Conservation (phyloP, 2,329 filamentous ascomycete genomes). For the Neurospora sp. region DNA sequence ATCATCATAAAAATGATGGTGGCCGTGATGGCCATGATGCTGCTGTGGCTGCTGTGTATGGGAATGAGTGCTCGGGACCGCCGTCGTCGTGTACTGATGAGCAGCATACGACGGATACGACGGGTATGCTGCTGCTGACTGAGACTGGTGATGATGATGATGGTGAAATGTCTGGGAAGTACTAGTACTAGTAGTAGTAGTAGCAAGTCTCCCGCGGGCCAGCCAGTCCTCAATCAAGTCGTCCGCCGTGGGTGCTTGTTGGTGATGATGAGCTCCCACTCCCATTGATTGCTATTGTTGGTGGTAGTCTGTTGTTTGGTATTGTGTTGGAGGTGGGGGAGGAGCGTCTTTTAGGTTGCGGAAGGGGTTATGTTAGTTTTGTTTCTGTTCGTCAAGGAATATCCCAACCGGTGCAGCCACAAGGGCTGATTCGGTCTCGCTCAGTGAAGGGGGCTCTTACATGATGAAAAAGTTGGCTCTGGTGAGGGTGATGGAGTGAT, state of each 20-base stretch:
- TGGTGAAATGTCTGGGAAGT: not conserved
- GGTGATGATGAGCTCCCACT: not conserved
- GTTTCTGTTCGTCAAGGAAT: too few relatives aligned
- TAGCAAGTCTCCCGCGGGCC: not conserved
- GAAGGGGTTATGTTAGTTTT: not conserved
- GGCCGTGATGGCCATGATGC: not conserved
- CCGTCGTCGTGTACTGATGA: not conserved
- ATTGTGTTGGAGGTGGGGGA: not conserved
- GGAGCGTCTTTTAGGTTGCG: not conserved
- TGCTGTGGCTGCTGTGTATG: not conserved
- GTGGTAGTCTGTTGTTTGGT: not conserved
- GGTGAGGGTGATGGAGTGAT: conserved; percentile 2
- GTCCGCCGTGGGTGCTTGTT: not conserved
- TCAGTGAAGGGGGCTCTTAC: not conserved
- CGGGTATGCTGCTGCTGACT: not conserved
- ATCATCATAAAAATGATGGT: not conserved
- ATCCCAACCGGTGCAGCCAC: too few relatives aligned
- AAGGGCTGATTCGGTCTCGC: too few relatives aligned
- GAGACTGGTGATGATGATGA: not conserved
- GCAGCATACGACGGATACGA: not conserved
- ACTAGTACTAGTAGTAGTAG: not conserved
- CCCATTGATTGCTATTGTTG: not conserved
- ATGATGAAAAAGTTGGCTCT: conserved; percentile 2
- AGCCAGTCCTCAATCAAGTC: not conserved
- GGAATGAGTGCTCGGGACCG: not conserved